Conservation (phyloP, 257 asterid species). For the Scutellaria galericulata region DNA sequence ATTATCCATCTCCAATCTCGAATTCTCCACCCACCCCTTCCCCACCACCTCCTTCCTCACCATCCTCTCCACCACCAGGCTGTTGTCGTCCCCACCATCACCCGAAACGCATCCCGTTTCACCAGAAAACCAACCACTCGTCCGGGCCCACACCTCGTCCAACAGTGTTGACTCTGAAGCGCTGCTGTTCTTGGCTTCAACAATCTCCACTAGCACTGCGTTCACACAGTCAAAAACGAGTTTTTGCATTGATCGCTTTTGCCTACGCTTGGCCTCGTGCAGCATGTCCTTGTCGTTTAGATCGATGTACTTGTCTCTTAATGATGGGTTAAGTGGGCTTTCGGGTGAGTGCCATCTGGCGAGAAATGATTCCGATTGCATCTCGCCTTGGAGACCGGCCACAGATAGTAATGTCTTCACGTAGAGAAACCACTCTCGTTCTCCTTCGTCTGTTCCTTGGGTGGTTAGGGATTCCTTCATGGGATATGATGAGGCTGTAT, state of each 20-base stretch:
- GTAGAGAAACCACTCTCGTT: slow-evolving; percentile 66
- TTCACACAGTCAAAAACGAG: slow-evolving; percentile 86
- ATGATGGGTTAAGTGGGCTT: slow-evolving; percentile 82
- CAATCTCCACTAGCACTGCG: slow-evolving; percentile 61
- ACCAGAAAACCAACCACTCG: slow-evolving; percentile 65
- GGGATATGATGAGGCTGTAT: slow-evolving; percentile 69
- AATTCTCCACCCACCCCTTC: slow-evolving; percentile 64
- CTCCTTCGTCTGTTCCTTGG: slow-evolving; percentile 61
- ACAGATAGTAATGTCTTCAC: slow-evolving; percentile 65
- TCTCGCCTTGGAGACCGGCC: slow-evolving; percentile 66
- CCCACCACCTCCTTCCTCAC: slow-evolving; percentile 75
- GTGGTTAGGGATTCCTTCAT: slow-evolving; percentile 46
- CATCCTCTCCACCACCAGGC: slow-evolving; percentile 68
- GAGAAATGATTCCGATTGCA: slow-evolving; percentile 46
- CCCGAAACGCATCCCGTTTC: slow-evolving; percentile 43
- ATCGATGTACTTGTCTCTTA: slow-evolving; percentile 70
- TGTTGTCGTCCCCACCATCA: slow-evolving; percentile 53
- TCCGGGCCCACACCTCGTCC: slow-evolving; percentile 73
- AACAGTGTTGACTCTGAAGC: slow-evolving; percentile 34
- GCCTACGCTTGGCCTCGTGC: slow-evolving; percentile 77
- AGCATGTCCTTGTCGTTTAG: slow-evolving; percentile 52
- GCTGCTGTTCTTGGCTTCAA: slow-evolving; percentile 47
- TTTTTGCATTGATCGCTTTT: slow-evolving; percentile 74
- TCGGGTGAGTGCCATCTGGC: slow-evolving; percentile 78
- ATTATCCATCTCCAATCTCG: slow-evolving; percentile 59